Evolutionary conservation across 345 rosid species (phyloP).

Genomic region (Cochlearia excelsa): DNA sequence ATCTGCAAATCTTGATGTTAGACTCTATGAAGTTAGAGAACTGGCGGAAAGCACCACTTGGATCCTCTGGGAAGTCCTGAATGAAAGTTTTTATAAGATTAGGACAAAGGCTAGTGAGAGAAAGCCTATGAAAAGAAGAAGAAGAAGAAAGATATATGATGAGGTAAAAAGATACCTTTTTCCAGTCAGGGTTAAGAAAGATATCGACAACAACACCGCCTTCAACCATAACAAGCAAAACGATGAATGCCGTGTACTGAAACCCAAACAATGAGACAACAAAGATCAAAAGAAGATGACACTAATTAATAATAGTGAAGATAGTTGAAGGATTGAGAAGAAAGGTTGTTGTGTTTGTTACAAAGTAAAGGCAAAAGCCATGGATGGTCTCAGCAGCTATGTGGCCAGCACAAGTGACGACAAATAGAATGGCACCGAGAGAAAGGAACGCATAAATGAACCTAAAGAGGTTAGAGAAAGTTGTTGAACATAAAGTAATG

Average conservation of each 20-base stretch:
- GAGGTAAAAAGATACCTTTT: constrained; percentile 46
- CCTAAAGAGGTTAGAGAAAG: constrained; percentile 43
- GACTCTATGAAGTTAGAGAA: constrained; percentile 64
- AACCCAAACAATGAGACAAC: constrained; percentile 4
- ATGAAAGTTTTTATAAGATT: constrained; percentile 17
- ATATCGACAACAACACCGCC: constrained; percentile 73
- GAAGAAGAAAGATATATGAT: not conserved
- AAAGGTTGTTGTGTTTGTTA: constrained; percentile 23
- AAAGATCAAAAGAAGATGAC: not conserved
- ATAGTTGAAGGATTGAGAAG: too few relatives aligned
- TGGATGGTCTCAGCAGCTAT: constrained; percentile 80
- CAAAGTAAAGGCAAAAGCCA: constrained; percentile 83
- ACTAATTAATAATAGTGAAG: too few relatives aligned
- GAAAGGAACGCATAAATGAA: constrained; percentile 75
- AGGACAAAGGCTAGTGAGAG: not conserved
- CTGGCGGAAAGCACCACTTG: constrained; percentile 60
- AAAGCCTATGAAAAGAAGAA: not conserved
- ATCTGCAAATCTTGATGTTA: constrained; percentile 74
- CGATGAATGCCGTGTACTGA: constrained; percentile 73
- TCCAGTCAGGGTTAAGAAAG: constrained; percentile 75
- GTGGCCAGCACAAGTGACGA: constrained; percentile 77
- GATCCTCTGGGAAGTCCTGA: constrained; percentile 90
- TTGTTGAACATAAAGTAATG: not conserved
- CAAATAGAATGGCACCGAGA: constrained; percentile 59
- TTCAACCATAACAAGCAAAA: constrained; percentile 68